These are phyloP conservation scores for Hemileccinum hortonii DNA, from an alignment of 1,284 basidiomycete species.

Conservation along the genomic window DNA sequence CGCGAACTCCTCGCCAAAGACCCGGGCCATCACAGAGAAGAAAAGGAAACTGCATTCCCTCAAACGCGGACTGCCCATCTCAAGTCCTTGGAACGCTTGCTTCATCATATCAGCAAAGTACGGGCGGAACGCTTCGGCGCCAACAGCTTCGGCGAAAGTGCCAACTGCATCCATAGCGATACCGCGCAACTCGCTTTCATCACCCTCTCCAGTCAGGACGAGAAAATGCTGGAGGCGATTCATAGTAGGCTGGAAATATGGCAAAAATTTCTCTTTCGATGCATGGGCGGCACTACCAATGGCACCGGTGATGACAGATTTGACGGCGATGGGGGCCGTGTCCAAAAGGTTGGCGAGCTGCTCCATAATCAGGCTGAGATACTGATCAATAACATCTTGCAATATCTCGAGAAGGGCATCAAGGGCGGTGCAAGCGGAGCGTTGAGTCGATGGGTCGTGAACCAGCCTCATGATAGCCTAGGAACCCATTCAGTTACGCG, in stretches of 20 bases:
- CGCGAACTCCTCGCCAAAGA: constrained; percentile 94
- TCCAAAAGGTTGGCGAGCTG: constrained; percentile 88
- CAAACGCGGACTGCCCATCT: constrained; percentile 84
- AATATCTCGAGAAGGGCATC: constrained; percentile 97
- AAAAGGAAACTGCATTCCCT: constrained; percentile 98
- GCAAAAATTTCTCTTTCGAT: constrained; percentile 89
- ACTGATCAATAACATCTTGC: constrained; percentile 87
- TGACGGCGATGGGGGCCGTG: constrained; percentile 82
- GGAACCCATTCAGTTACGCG: not conserved
- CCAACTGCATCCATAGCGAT: constrained; percentile 99
- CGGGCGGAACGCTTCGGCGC: constrained; percentile 90
- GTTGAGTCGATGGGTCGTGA: constrained; percentile 85
- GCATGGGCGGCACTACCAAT: constrained; percentile 99
- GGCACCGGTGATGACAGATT: constrained; percentile 95
- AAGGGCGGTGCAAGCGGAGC: constrained; percentile 92
- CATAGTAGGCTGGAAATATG: constrained; percentile 96
- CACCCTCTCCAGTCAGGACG: constrained; percentile 78
- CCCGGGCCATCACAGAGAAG: constrained; percentile 96
- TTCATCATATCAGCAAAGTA: constrained; percentile 97
- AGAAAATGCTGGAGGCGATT: constrained; percentile 86
- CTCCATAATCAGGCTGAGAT: constrained; percentile 95
- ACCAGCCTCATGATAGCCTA: constrained; percentile 89
- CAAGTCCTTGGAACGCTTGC: constrained; percentile 88
- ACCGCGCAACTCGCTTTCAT: constrained; percentile 92
- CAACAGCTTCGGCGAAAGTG: constrained; percentile 97